phyloP scores from a whole-genome alignment of 768 basidiomycete species.

The Gymnopilus dilepis region DNA sequence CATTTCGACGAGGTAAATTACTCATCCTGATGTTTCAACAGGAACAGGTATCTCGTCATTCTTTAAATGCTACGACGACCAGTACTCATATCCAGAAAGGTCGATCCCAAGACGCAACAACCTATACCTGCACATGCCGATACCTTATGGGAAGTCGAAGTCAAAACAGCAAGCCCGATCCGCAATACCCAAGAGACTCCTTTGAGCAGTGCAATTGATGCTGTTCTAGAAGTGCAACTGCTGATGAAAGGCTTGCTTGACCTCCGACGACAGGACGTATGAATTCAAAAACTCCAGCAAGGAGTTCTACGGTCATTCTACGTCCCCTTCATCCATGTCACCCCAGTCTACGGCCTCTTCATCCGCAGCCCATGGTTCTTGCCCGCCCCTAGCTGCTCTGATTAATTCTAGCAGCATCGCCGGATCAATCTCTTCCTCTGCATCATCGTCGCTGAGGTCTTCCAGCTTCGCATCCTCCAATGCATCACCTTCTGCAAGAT shows the following conservation, averaged over 20 bases:
- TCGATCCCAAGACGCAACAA: constrained; percentile 75
- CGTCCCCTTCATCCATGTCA: constrained; percentile 44
- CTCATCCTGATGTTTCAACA: constrained; percentile 87
- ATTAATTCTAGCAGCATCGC: constrained; percentile 48
- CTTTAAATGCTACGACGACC: background rate
- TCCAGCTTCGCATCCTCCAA: constrained; percentile 36
- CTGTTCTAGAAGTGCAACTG: constrained; percentile 79
- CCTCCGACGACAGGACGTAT: constrained; percentile 75
- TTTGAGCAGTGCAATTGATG: constrained; percentile 70
- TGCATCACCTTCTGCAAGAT: constrained; percentile 10
- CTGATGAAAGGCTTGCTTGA: constrained; percentile 87
- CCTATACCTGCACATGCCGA: constrained; percentile 80
- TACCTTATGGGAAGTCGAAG: constrained; percentile 88
- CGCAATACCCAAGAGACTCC: constrained; percentile 81
- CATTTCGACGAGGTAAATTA: constrained; percentile 72
- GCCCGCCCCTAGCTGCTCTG: constrained; percentile 37
- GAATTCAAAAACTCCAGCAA: constrained; percentile 6
- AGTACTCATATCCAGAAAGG: constrained; percentile 42
- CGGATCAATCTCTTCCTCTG: constrained; percentile 43
- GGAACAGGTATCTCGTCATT: constrained; percentile 61
- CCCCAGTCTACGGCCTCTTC: constrained; percentile 62
- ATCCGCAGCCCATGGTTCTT: constrained; percentile 31
- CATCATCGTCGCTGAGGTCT: constrained; percentile 37
- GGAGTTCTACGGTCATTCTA: constrained; percentile 17
- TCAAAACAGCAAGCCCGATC: constrained; percentile 80